Conservation (phyloP, 2,329 filamentous ascomycete genomes). For the Aureobasidium melanogenum region DNA sequence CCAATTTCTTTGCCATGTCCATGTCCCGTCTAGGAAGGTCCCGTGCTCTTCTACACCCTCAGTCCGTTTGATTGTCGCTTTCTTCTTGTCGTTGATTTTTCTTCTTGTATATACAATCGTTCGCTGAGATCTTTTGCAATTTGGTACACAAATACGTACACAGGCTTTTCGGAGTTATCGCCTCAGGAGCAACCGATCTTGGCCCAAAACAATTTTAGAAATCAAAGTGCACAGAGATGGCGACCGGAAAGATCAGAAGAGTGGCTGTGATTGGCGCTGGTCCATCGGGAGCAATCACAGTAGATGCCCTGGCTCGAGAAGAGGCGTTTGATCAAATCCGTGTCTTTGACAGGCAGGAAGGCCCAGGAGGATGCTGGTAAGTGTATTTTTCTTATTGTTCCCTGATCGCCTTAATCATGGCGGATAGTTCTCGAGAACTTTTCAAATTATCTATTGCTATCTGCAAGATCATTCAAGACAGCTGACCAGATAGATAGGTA, state of each 20-base stretch:
- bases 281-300: conserved; percentile 50
- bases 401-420: too few species aligned
- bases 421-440: too few species aligned
- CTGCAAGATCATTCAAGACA: neutral
- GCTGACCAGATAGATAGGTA: conserved; percentile 9
- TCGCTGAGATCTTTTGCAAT: neutral
- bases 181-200: neutral
- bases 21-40: neutral
- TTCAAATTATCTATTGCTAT: too few species aligned
- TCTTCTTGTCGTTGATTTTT: neutral
- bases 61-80: neutral
- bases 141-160: neutral
- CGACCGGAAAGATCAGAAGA: conserved; percentile 17
- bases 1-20: conserved; percentile 4
- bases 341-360: conserved; percentile 54
- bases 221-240: neutral
- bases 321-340: conserved; percentile 49
- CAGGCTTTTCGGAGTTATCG: neutral
- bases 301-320: conserved; percentile 53
- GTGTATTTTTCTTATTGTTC: neutral
- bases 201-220: neutral
- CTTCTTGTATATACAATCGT: neutral
- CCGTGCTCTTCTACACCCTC: neutral
- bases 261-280: conserved; percentile 55
- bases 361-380: conserved; percentile 54